Evolutionary conservation across 2,329 filamentous ascomycete species (phyloP).

Genomic region (Dichotomopilus funicola): DNA sequence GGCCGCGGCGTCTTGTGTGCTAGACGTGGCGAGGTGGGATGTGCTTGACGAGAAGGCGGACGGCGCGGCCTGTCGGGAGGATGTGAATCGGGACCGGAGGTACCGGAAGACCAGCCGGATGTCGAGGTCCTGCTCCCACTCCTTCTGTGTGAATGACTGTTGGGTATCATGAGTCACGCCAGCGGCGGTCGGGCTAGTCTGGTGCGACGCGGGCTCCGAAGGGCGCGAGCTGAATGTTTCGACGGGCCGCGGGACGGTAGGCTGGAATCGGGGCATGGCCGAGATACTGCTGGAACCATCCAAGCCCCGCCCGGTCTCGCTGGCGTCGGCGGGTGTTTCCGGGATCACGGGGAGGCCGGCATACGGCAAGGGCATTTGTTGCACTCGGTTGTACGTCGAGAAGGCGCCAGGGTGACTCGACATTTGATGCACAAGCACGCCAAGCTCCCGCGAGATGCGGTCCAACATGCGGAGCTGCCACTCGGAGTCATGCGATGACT

Average conservation of each 20-base stretch:
- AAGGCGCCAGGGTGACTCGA: conserved; percentile 81
- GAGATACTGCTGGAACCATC: conserved; percentile 17
- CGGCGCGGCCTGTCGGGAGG: conserved; percentile 41
- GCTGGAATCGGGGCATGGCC: conserved; percentile 43
- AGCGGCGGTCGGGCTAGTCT: conserved; percentile 5
- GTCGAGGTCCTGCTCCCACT: conserved; percentile 92
- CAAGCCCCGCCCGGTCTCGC: conserved; percentile 25
- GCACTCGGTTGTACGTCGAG: conserved; percentile 65
- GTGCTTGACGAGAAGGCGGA: conserved; percentile 37
- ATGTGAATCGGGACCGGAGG: conserved; percentile 66
- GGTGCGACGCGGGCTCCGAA: conserved; percentile 10
- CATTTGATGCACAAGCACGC: conserved; percentile 73
- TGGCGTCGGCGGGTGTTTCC: conserved; percentile 38
- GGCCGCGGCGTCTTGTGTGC: conserved; percentile 59
- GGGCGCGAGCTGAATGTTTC: conserved; percentile 30
- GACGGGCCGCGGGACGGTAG: conserved; percentile 40
- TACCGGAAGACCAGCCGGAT: conserved; percentile 89
- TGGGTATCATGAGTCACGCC: conserved; percentile 7
- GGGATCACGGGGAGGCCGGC: conserved; percentile 66
- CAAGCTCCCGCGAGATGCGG: conserved; percentile 79
- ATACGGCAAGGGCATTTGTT: conserved; percentile 63
- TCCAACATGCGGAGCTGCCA: conserved; percentile 80
- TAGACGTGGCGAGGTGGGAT: conserved; percentile 42
- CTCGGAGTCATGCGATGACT: conserved; percentile 35
- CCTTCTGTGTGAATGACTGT: conserved; percentile 57